Conservation (phyloP, 208 protist species). For the Acanthamoeba healyi region DNA sequence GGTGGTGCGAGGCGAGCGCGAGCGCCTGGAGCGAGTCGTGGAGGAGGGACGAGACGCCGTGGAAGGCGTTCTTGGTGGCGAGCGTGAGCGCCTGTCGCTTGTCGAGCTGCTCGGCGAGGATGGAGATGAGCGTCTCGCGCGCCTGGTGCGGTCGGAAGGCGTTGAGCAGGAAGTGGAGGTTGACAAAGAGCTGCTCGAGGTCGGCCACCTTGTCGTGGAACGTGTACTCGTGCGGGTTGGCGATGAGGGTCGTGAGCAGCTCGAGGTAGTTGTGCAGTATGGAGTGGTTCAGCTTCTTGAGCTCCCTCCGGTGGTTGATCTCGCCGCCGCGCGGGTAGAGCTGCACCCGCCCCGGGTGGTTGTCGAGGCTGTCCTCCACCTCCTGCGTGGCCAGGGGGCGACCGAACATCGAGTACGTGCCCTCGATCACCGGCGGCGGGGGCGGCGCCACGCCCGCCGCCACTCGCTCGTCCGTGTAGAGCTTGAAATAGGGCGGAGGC, state of each 20-base stretch:
- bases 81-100: conserved; percentile 49
- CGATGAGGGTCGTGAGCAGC: conserved; percentile 80
- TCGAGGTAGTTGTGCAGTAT: conserved; percentile 85
- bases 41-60: conserved; percentile 43
- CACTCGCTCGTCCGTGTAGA: conserved; percentile 75
- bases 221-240: conserved; percentile 78
- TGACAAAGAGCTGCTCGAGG: conserved; percentile 83
- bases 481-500: conserved; percentile 82
- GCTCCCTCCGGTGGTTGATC: conserved; percentile 81
- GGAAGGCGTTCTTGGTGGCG: conserved; percentile 53
- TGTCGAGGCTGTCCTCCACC: conserved; percentile 54
- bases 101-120: conserved; percentile 82
- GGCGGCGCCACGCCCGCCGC: conserved; percentile 51
- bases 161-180: conserved; percentile 85
- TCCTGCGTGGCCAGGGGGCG: conserved; percentile 28
- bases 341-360: conserved; percentile 46
- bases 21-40: conserved; percentile 57
- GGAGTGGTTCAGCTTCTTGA: conserved; percentile 86
- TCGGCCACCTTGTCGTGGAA: conserved; percentile 81
- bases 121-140: conserved; percentile 82
- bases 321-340: conserved; percentile 77
- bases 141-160: conserved; percentile 84
- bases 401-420: conserved; percentile 74
- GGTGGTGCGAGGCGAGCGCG: conserved; percentile 1
- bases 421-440: conserved; percentile 70